These are phyloP conservation scores for Talinum fruticosum DNA, from an alignment of 148 eudicot genomes.

Conservation along the genomic window DNA sequence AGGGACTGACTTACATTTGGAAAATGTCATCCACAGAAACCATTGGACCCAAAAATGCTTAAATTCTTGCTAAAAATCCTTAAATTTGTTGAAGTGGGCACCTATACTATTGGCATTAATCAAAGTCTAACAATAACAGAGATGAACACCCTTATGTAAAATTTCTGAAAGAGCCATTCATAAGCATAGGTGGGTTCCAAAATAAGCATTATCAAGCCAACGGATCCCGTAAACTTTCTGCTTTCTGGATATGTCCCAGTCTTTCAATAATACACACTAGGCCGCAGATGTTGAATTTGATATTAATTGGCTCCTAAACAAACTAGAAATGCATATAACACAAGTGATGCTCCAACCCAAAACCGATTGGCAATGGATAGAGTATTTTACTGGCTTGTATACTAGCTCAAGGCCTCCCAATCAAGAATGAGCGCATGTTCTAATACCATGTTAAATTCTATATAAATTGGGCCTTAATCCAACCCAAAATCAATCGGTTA, in stretches of 20 bases:
- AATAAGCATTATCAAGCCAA: background rate
- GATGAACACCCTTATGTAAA: background rate
- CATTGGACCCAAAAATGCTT: background rate
- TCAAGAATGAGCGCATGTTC: no score
- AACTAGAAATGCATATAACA: no score
- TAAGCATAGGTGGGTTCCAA: background rate
- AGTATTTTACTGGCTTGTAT: no score
- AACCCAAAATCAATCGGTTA: no score
- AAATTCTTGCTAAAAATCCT: background rate
- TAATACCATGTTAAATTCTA: no score
- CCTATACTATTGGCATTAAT: background rate
- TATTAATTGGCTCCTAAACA: no score
- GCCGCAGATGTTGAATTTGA: no score
- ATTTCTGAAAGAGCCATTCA: background rate
- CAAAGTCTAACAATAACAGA: background rate
- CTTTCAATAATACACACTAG: background rate
- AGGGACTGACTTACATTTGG: background rate
- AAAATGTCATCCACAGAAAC: no score
- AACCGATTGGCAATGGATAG: no score
- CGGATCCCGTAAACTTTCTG: background rate
- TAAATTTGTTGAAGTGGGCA: background rate
- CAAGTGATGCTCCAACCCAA: no score
- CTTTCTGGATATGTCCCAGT: background rate
- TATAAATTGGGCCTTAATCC: no score
- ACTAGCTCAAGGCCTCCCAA: no score